Percentiles rank a stretch among this genome's conserved stretches.
Evolutionary conservation across 768 basidiomycete species (phyloP).

Genomic region (Pleurotus cornucopiae): DNA sequence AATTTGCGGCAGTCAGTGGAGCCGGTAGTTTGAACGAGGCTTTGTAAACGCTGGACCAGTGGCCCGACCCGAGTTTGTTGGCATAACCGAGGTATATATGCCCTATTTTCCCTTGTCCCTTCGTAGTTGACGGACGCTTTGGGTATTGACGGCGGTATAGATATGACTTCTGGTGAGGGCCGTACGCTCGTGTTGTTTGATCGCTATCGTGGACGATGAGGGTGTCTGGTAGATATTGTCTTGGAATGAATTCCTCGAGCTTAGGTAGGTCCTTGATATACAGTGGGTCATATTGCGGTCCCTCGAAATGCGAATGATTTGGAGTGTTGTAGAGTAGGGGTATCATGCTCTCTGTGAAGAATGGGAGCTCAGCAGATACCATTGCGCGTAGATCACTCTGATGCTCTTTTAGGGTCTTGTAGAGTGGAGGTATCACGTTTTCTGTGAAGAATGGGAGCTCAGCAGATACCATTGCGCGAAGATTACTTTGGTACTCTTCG

Average conservation of each 20-base stretch:
- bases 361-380: background rate
- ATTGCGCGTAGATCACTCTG: background rate
- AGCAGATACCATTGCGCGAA: no score
- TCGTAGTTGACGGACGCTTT: conserved; percentile 1
- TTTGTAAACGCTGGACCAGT: conserved; percentile 29
- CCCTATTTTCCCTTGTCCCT: conserved; percentile 7
- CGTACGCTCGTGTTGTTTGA: conserved; percentile 2
- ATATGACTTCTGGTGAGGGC: background rate
- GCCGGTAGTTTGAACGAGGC: conserved; percentile 35
- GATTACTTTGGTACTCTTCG: no score
- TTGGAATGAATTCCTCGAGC: conserved; percentile 19
- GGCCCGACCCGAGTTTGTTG: conserved; percentile 16
- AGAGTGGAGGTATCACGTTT: no score
- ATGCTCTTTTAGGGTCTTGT: background rate
- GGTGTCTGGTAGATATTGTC: conserved; percentile 17
- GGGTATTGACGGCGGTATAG: conserved; percentile 14
- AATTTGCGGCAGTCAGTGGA: conserved; percentile 17
- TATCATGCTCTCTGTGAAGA: background rate
- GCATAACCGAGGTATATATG: conserved; percentile 14
- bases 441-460: no score
- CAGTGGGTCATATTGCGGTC: background rate
- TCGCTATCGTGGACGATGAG: conserved; percentile 20
- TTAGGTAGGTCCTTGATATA: conserved; percentile 11
- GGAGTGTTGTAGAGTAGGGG: background rate
- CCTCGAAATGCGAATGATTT: background rate